Evolutionary conservation across 2,329 filamentous ascomycete species (phyloP), one percentile per base, ranked within the genome.

Genomic region (Biscogniauxia marginata): DNA sequence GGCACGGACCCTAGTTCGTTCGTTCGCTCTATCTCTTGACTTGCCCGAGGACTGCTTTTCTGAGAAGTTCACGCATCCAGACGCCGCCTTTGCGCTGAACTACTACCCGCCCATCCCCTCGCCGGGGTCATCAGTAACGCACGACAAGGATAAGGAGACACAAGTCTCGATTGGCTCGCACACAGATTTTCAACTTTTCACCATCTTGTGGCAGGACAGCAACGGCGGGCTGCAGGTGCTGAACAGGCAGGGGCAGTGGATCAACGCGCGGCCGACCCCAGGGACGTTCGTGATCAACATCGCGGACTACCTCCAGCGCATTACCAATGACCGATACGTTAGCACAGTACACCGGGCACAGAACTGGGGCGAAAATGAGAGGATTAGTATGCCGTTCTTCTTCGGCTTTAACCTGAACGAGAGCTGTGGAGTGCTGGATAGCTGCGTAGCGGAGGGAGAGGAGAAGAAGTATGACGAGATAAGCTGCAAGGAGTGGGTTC

Each of bases 111-210:
- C 59, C 39, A 59, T 70, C 6, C 46, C 62, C 6, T 44, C 56
- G 9, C 54, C 49, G 7, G 22, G 34, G n/a, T 18, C 53, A 30
- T 18, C 49, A 19, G 21, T 16, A n/a, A 39, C 51, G 44, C 8
- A 3, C 8, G n/a, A 3, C 30, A 16, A 58, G 13, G 49, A 59
- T 34, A 54, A 55, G 16, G 63, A 66, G 23, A 68, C 63, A 11
- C 51, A 60, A 25, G 64, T 72, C 11, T 70, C 70, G 2, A 77
- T 76, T 24, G 74, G 73, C 18, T 72, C 79, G 0, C 79, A 81
- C 55, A 81, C 79, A 7, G 79, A 81, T 57, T 76, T 77, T 24
- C 73, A 78, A 48, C 77, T 77, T 54, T 76, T 80, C 55, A 81
- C 78, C 1, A 77, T 79, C 53, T 69, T 81, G 1, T 72, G 74